Percentiles rank a stretch among this genome's conserved stretches.
Evolutionary conservation across 2,329 filamentous ascomycete species (phyloP).

Genomic region (Diaporthe capsici): DNA sequence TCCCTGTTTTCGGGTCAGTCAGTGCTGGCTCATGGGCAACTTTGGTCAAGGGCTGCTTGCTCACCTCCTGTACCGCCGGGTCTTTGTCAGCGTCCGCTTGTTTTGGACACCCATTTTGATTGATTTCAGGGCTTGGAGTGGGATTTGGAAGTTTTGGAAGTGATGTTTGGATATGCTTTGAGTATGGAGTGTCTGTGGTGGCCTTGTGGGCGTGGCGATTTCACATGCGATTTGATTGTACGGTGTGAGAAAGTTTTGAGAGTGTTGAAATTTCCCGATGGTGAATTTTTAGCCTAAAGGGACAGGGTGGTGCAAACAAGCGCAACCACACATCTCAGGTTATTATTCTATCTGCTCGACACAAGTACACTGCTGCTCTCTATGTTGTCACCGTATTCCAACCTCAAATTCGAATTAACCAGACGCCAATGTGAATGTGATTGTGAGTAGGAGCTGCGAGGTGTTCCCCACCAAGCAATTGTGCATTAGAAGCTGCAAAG

Average conservation of each 20-base stretch:
- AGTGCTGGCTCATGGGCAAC: constrained; percentile 28
- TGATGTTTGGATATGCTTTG: constrained; percentile 4
- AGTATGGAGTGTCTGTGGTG: background rate
- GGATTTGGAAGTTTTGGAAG: background rate
- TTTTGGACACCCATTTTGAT: constrained; percentile 76
- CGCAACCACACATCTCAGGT: background rate
- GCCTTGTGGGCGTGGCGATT: constrained; percentile 20
- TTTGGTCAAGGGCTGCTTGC: constrained; percentile 46
- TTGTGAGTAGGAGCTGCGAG: background rate
- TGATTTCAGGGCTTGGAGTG: background rate
- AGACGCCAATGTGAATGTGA: background rate
- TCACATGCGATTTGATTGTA: constrained; percentile 38
- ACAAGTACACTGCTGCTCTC: background rate
- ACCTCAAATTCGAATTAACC: background rate
- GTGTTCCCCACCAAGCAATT: background rate
- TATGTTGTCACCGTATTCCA: background rate
- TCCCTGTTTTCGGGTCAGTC: constrained; percentile 69
- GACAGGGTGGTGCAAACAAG: constrained; percentile 23
- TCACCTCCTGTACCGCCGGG: constrained; percentile 78
- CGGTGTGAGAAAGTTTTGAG: constrained; percentile 38
- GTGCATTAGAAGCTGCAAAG: background rate
- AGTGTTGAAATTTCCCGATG: constrained; percentile 7
- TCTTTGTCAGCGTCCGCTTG: constrained; percentile 80
- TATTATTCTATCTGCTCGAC: background rate
- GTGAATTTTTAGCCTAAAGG: constrained; percentile 5